A percentile compares a stretch with the other conserved stretches of the same genome.
These are phyloP conservation scores for Stellera chamaejasme DNA, from an alignment of 345 rosid species.

Conservation along the genomic window DNA sequence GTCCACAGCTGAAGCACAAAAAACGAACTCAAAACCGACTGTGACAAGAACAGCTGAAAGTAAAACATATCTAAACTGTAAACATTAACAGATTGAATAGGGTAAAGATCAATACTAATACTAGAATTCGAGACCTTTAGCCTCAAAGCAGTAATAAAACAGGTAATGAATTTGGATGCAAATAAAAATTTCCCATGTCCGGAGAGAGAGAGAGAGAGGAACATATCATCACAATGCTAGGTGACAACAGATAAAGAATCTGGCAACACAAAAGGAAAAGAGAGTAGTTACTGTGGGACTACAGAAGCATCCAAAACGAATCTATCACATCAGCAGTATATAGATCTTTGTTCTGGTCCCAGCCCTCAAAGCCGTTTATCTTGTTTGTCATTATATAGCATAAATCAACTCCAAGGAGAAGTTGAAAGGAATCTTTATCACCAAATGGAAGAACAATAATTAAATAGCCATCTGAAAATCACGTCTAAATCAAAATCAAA, in stretches of 20 bases:
- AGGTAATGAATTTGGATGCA: neutral
- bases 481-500: neutral
- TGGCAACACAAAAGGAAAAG: conserved; percentile 10
- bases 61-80: no score
- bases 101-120: neutral
- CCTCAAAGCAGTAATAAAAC: conserved; percentile 1
- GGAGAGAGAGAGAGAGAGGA: neutral
- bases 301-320: conserved; percentile 4
- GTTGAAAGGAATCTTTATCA: no score
- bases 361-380: no score
- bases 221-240: neutral
- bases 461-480: no score
- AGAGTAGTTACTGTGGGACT: neutral
- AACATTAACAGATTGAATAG: no score
- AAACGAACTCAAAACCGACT: no score
- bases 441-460: no score
- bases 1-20: no score
- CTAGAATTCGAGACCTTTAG: neutral
- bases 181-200: neutral
- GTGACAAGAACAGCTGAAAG: no score
- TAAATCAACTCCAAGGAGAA: no score
- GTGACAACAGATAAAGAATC: neutral
- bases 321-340: conserved; percentile 8
- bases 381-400: no score
- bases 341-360: neutral